Evolutionary conservation across 1,139 yeast genomes (phyloP), one percentile per base, ranked within the genome.

Genomic region (Candida frijolesensis): DNA sequence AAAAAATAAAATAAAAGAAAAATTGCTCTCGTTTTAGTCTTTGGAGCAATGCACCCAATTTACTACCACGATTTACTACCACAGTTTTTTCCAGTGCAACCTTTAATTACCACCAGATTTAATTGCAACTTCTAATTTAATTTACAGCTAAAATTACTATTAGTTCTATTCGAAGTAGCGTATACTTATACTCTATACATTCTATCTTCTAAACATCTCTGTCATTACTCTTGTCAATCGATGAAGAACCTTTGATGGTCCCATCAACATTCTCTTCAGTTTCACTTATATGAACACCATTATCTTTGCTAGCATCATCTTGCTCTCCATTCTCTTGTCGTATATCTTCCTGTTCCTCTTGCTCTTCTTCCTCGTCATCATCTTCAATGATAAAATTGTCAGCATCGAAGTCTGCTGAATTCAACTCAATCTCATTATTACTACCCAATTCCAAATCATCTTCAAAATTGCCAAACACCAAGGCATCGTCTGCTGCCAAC

Each of bases 381-480:
- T 69, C 72, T 29, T 63, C 69, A 25, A 75, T 74, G 3, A 75
- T 70, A 44, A 72, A 71, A 49, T 71, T 70, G 47, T 72, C 76
- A 0, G 64, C 72, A 52, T 71, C 76, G 47, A 64, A 71, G 46
- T 71, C 73, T 2, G 69, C 63, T 5, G 70, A 62, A 38, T 66
- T 65, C 48, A 72, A 64, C 55, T 71, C 77, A 27, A 72, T 67
- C 40, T 68, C 67, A 33, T 51, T 48, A 37, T 48, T 44, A 27
- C 58, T 61, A 7, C 65, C 67, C 40, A 64, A 56, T 45, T 62
- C 69, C 41, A 63, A 57, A 45, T 68, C 76, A 56, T 68, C 72
- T 42, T 67, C 74, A 52, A 76, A 76, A 57, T 73, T 66, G 1
- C 80, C 80, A 58, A 74, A 75, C 2, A 76, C 66, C 55, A 71